Evolutionary conservation across 2,329 filamentous ascomycete species (phyloP).

Genomic region (Plenodomus tracheiphilus): DNA sequence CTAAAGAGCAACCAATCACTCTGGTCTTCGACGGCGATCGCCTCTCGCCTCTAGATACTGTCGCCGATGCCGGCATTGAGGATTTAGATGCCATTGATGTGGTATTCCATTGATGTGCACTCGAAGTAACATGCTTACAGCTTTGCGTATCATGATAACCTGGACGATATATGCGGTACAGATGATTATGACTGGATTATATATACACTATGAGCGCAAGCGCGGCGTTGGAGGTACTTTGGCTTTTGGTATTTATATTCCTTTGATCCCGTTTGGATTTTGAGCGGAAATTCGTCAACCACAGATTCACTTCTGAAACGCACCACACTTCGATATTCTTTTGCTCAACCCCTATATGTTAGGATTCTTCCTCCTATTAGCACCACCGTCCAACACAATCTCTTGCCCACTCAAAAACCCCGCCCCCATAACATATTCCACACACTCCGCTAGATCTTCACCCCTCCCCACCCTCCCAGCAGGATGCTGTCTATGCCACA

Average conservation of each 20-base stretch:
- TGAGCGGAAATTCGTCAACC: too few species aligned
- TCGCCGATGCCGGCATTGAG: slow-evolving; percentile 41
- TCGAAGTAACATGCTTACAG: not conserved
- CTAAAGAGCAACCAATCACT: slow-evolving; percentile 33
- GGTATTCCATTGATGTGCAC: slow-evolving; percentile 32
- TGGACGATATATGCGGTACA: too few species aligned
- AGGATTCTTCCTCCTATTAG: slow-evolving; percentile 28
- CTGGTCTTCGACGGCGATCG: slow-evolving; percentile 46
- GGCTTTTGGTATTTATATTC: not conserved
- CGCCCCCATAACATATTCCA: slow-evolving; percentile 47
- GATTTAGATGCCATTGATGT: slow-evolving; percentile 44
- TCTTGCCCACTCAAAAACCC: slow-evolving; percentile 46
- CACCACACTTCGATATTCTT: too few species aligned
- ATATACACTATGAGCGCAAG: slow-evolving; percentile 1
- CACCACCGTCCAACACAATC: slow-evolving; percentile 25
- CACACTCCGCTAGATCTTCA: slow-evolving; percentile 51
- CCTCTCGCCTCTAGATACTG: slow-evolving; percentile 35
- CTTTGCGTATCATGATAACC: not conserved
- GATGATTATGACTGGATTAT: not conserved
- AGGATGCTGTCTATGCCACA: slow-evolving; percentile 54
- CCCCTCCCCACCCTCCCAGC: slow-evolving; percentile 54
- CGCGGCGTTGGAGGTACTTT: slow-evolving; percentile 9
- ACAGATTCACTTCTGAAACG: too few species aligned
- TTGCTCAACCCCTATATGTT: slow-evolving; percentile 7
- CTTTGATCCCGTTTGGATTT: too few species aligned